Evolutionary conservation across 108 stramenopile species (phyloP), one percentile per base, ranked within the genome.

Genomic region (Skeletonema tropicum): DNA sequence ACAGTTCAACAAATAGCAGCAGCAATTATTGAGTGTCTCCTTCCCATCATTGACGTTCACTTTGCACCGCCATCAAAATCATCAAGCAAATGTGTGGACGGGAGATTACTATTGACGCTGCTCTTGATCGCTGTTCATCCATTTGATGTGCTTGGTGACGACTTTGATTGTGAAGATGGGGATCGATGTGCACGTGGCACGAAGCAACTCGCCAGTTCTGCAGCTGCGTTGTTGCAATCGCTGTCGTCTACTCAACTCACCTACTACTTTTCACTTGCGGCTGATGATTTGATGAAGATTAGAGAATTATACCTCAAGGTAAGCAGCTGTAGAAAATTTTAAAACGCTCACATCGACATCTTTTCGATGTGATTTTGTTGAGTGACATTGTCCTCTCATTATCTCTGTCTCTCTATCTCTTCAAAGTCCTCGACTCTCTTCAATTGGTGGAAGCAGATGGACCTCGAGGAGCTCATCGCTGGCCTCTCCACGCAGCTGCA

Each of bases 111-210:
- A 14, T 19, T 81, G 0, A 62, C 75, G 3, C 13, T 76, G 8
- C 60, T 49, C 13, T 70, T 81, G 49, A 81, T 81, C 66, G 75
- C 80, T 35, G 14, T 65, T 6, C 55, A 72, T 60, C 80, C 80
- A 12, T 23, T 30, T 15, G 80, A 81, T 23, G 80, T 81, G 23
- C 46, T 81, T 36, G 80, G 75, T 41, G 64, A 72, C 10, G 70
- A 76, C 64, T 57, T 32, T 17, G 48, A 41, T 6, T 35, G n/a
- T 29, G 64, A 39, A 0, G 75, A 76, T 26, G 45, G 66, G 48
- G 52, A 21, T 23, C 23, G 10, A 55, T 55, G 52, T 55, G 23
- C 21, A 4, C 9, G 23, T 55, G 52, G 52, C 10, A 55, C 52
- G 17, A 55, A 55, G 9, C 52, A 10, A 55, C 52, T 55, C 7